Evolutionary conservation across 352 stramenopile species (phyloP).

Genomic region (Saprolegnia parasitica): DNA sequence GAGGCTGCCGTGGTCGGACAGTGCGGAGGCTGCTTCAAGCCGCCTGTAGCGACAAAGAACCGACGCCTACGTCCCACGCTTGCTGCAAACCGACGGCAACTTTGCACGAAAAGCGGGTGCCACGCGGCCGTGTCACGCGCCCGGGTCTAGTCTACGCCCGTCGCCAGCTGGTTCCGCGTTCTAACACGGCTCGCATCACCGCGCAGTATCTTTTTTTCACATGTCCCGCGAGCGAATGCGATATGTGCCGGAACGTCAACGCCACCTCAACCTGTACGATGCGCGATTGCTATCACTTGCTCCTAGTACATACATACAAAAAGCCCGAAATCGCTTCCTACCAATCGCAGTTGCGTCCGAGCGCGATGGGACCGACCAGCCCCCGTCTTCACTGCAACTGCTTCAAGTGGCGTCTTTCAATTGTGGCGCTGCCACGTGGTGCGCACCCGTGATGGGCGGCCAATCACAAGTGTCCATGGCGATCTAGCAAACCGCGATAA

Average conservation of each 20-base stretch:
- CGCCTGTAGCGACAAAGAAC: background rate
- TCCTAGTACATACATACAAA: background rate
- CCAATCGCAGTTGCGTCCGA: too few species aligned
- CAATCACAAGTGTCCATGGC: background rate
- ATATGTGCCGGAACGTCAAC: background rate
- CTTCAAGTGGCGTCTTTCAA: too few species aligned
- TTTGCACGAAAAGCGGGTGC: background rate
- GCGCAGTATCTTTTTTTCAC: too few species aligned
- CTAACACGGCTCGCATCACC: background rate
- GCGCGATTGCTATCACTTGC: background rate
- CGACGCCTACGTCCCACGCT: background rate
- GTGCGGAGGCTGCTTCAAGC: too few species aligned
- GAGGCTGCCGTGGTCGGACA: too few species aligned
- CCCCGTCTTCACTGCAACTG: too few species aligned
- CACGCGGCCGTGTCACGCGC: background rate
- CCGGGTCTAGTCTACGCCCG: background rate
- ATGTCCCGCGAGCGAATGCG: background rate
- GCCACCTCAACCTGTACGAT: background rate
- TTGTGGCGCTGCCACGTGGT: too few species aligned
- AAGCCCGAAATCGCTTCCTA: too few species aligned
- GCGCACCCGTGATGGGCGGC: too few species aligned
- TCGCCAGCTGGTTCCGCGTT: background rate
- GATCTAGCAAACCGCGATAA: slow-evolving; percentile 4
- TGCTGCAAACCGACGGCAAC: background rate
- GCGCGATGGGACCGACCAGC: too few species aligned